Percentiles rank a stretch among this genome's conserved stretches.
Evolutionary conservation across 257 asterid species (phyloP).

Genomic region (Craterostigma plantagineum): DNA sequence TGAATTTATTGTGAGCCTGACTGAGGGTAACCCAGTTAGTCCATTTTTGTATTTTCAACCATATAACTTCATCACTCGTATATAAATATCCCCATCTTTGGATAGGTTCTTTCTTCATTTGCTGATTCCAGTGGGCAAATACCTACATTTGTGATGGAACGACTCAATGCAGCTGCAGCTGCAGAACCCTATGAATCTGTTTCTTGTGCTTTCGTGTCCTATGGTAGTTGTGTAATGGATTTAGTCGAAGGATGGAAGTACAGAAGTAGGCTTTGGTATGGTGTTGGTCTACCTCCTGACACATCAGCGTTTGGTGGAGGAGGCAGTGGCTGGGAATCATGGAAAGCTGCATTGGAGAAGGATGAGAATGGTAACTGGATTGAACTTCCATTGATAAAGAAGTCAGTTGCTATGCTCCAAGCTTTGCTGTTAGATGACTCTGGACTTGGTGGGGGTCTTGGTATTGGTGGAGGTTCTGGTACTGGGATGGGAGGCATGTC

Average conservation of each 20-base stretch:
- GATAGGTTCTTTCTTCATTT: constrained; percentile 76
- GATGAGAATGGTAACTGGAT: constrained; percentile 80
- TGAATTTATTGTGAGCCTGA: too few species aligned
- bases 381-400: constrained; percentile 79
- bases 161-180: constrained; percentile 89
- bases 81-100: not conserved
- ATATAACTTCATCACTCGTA: constrained; percentile 9
- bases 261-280: constrained; percentile 92
- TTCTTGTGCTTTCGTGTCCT: constrained; percentile 82
- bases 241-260: constrained; percentile 92
- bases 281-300: constrained; percentile 57
- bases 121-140: constrained; percentile 86
- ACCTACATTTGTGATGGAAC: constrained; percentile 73
- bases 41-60: constrained; percentile 1
- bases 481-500: constrained; percentile 99
- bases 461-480: constrained; percentile 99
- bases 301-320: constrained; percentile 62
- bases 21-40: too few species aligned
- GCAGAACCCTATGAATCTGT: constrained; percentile 94
- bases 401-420: constrained; percentile 90
- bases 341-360: constrained; percentile 79
- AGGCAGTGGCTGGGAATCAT: constrained; percentile 96
- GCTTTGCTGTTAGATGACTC: constrained; percentile 87
- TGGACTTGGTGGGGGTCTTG: constrained; percentile 96
- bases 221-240: constrained; percentile 77